Base-by-base conservation (phyloP, 129 eudicot species). In the Lactuca saligna region DNA sequence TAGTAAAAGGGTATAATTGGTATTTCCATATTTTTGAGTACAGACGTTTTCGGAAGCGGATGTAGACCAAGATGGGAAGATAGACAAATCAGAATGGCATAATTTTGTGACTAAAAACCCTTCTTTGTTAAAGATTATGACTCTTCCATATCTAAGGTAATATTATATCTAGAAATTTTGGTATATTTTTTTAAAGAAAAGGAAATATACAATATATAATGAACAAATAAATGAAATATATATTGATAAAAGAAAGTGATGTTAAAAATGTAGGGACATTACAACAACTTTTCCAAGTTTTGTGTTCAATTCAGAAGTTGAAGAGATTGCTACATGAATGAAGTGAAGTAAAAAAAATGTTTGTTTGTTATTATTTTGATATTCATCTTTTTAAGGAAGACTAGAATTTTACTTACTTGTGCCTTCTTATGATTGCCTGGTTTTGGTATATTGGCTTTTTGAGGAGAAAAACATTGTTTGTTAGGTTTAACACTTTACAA, bases 231-330 rank as follows among this genome's bases (percentile, higher is more conserved):
- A 20, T 20, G 20, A 20, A 20, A 20, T 20, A 20, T 20, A 25
- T 25, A 25, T 25, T 25, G 29, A 25, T 25, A 2, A 25, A 25
- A 25, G 29, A 25, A 25, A 25, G 29, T 25, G 29, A 25, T 25
- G 29, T 25, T 25, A 7, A 31, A 51, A 57, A 61, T 81, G 84
- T 91, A 88, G 98, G 95, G 98, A 92, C 71, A 89, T 92, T 59
- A 92, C 98, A n/a, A 92, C 95, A 9, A 86, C 98, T 6, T 92
- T 92, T 73, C 98, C 98, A 2, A 92, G 98, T 74, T 92, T 92
- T 54, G 95, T 92, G 66, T 92, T 92, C 81, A 82, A 92, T 79
- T 92, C 98, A 1, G 95, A 89, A 78, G 98, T 92, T 7, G 96
- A 92, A 61, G 98, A 92, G 76, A 64, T 86, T 16, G 96, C 98